Evolutionary conservation across 2,329 filamentous ascomycete genomes (phyloP).

Genomic region (Colletotrichum somersetense): DNA sequence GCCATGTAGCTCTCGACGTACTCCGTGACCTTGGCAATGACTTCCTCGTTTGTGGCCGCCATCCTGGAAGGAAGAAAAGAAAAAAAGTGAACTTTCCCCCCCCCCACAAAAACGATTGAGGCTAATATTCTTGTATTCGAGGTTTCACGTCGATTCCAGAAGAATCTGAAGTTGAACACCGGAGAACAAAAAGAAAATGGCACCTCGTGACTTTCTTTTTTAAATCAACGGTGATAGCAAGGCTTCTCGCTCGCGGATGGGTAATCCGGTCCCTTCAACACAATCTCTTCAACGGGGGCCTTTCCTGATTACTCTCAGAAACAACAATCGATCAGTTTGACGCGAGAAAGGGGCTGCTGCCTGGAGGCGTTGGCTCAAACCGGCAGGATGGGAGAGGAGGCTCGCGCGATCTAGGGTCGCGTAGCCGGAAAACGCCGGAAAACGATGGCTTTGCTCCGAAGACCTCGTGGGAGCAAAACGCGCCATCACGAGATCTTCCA

Average conservation of each 20-base stretch:
- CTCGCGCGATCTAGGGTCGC: neutral
- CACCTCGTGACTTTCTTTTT: neutral
- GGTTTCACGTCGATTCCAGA: neutral
- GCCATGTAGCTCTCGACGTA: constrained; percentile 81
- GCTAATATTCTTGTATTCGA: too few species aligned
- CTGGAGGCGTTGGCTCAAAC: constrained; percentile 30
- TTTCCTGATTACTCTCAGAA: neutral
- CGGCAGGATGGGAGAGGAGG: neutral
- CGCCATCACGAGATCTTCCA: constrained; percentile 11
- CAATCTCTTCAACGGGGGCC: neutral
- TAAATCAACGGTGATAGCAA: constrained; percentile 2
- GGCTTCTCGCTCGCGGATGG: constrained; percentile 16
- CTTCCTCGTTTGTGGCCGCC: constrained; percentile 50
- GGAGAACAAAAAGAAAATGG: neutral
- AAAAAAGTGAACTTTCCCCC: too few species aligned
- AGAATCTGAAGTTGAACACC: neutral
- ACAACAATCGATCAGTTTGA: neutral
- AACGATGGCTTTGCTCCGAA: neutral
- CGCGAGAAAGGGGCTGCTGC: constrained; percentile 16
- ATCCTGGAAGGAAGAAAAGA: neutral
- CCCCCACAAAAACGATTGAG: neutral
- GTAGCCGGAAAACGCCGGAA: constrained; percentile 3
- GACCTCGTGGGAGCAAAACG: neutral
- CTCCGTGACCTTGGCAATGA: constrained; percentile 68
- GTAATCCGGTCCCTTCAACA: constrained; percentile 10